These are phyloP conservation scores for Entomophthora muscae DNA, from an alignment of 371 early-diverging fungal species.

Conservation along the genomic window DNA sequence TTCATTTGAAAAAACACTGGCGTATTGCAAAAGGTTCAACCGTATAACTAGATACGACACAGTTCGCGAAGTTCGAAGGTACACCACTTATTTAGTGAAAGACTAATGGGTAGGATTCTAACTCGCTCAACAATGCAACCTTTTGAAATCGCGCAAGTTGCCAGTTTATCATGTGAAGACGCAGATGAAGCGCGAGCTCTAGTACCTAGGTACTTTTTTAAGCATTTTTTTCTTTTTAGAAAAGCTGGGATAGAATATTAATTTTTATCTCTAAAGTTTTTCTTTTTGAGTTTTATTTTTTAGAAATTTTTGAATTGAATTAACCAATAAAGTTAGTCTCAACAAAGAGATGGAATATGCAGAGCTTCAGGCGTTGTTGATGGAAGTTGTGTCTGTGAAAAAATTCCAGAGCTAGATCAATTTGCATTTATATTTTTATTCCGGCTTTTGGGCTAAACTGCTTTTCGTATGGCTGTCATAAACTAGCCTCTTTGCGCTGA, in stretches of 20 bases:
- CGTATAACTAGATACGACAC: not conserved
- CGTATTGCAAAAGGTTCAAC: not conserved
- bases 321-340: not conserved
- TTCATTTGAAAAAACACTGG: not conserved
- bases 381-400: not conserved
- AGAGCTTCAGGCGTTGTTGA: not conserved
- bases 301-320: not conserved
- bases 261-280: not conserved
- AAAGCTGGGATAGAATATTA: not conserved
- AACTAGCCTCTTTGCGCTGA: too few species aligned
- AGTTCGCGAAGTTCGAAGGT: not conserved
- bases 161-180: not conserved
- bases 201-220: not conserved
- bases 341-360: not conserved
- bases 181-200: slow-evolving; percentile 1
- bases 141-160: slow-evolving; percentile 3
- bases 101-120: not conserved
- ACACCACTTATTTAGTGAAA: too few species aligned
- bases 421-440: too few species aligned
- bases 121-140: not conserved
- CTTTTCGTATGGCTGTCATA: too few species aligned
- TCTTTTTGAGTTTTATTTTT: not conserved
- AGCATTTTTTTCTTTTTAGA: not conserved
- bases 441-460: too few species aligned
- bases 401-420: not conserved